Evolutionary conservation across 306 rosid species (phyloP), one percentile per base, ranked within the genome.

Genomic region (Malus orientalis): DNA sequence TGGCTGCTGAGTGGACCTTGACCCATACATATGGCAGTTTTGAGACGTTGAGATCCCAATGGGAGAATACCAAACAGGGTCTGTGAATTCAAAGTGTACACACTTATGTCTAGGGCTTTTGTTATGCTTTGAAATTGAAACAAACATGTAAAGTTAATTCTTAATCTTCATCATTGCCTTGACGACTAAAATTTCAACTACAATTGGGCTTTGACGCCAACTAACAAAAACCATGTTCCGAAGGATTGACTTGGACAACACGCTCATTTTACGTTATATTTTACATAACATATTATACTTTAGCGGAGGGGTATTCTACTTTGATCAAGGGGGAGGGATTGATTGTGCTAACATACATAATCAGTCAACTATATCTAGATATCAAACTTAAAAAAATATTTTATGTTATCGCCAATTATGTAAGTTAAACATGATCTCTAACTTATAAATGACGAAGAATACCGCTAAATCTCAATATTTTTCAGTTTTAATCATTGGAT

Each of bases 1-100:
- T 64, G 69, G 70, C 70, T 36, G 51, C 51, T 11, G 70, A n/a
- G 29, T 66, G 55, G 72, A 42, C 53, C 49, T 74, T 74, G 70
- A 74, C 61, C 70, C 10, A 7, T 29, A 40, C 0, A 7, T 65
- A 64, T 57, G 85, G 79, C 87, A 78, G 86, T 78, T 83, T 82
- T 79, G 40, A 79, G 80, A 76, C 76, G 87, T 85, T 82, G 77
- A 70, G 67, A 61, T 23, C 40, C 68, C 20, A 66, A 66, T 79
- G 82, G 78, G 14, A 65, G 15, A 67, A 13, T 74, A 63, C 82
- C 78, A 20, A 73, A 67, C 74, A 4, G 15, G 27, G 69, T 33
- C n/a, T 40, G 25, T 5, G 45, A 73, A 18, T 71, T 71, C 77
- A 40, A 72, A 20, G 27, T 69, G 38, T 45, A 20, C 45, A 40